Conservation (phyloP, 129 eudicot genomes). For the Cynara cardunculus region DNA sequence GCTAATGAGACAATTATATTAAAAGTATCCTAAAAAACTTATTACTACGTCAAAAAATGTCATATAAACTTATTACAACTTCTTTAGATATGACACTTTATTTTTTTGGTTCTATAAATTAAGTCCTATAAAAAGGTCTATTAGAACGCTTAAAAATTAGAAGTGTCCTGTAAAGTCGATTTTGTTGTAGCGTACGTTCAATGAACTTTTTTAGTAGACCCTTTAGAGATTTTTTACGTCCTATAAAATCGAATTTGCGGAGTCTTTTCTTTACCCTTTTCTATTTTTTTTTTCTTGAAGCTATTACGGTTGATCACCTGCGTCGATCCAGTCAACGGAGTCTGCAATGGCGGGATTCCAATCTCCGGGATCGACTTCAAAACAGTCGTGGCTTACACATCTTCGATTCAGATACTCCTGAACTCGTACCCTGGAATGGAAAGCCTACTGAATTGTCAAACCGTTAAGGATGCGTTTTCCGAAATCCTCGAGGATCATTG, state of each 20-base stretch:
- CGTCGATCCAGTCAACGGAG: constrained; percentile 31
- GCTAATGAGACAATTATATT: too few relatives aligned
- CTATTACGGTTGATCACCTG: constrained; percentile 54
- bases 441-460: constrained; percentile 66
- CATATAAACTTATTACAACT: too few relatives aligned
- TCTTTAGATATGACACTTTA: too few relatives aligned
- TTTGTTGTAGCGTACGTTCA: too few relatives aligned
- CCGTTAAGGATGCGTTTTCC: constrained; percentile 59
- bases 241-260: neutral
- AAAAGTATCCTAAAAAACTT: too few relatives aligned
- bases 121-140: too few relatives aligned
- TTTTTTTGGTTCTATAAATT: too few relatives aligned
- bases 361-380: constrained; percentile 42
- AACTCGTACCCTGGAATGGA: constrained; percentile 71
- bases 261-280: constrained; percentile 1
- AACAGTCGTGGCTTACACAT: constrained; percentile 52
- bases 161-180: too few relatives aligned
- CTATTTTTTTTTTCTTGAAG: constrained; percentile 22
- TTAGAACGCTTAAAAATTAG: too few relatives aligned
- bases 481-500: constrained; percentile 63
- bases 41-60: too few relatives aligned
- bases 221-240: neutral
- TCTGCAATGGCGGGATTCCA: constrained; percentile 67
- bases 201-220: too few relatives aligned
- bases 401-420: constrained; percentile 57